These are phyloP conservation scores for Blepharisma japonicum DNA, from an alignment of 73 alveolate species.

Conservation along the genomic window DNA sequence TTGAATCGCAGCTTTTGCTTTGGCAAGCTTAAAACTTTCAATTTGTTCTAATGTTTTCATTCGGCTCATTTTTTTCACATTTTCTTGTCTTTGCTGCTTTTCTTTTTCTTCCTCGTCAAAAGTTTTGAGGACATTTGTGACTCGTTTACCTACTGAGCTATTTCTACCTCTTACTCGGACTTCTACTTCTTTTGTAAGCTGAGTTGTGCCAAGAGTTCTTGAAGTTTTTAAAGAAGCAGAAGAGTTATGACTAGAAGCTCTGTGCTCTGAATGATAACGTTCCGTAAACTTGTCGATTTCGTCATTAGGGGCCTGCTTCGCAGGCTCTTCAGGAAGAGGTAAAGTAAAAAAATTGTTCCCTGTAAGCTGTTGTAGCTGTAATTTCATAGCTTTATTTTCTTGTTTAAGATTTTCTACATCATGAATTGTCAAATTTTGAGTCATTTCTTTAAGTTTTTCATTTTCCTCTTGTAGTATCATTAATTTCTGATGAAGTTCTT, in stretches of 20 bases:
- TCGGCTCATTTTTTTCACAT: neutral
- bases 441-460: conserved; percentile 53
- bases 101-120: conserved; percentile 7
- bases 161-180: neutral
- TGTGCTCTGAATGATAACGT: neutral
- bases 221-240: neutral
- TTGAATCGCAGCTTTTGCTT: conserved; percentile 1
- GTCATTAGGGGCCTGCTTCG: neutral
- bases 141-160: conserved; percentile 14
- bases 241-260: neutral
- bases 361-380: conserved; percentile 37
- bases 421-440: conserved; percentile 36
- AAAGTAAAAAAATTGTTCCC: neutral
- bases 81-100: neutral
- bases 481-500: neutral
- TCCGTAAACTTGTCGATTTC: conserved; percentile 11
- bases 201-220: neutral
- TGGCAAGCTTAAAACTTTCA: neutral
- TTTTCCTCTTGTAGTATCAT: conserved; percentile 61
- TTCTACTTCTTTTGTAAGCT: neutral
- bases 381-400: conserved; percentile 70
- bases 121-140: neutral
- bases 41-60: neutral
- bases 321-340: neutral
- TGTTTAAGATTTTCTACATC: conserved; percentile 58